Conservation (phyloP, 2,329 filamentous ascomycete genomes). For the Fusarium duplospermum region DNA sequence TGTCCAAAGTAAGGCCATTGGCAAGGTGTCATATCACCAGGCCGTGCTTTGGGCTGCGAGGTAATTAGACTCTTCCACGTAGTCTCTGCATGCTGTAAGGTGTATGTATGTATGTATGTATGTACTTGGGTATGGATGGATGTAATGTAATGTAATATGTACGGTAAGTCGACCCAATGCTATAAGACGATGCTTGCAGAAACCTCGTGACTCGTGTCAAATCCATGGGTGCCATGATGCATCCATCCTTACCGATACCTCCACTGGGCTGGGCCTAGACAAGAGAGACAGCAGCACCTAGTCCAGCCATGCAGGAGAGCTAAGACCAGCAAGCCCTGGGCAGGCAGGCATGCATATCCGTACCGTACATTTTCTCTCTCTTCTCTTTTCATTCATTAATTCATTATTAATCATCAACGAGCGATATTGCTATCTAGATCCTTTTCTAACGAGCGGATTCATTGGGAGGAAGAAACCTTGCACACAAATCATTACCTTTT, state of each 20-base stretch:
- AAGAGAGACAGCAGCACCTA: neutral
- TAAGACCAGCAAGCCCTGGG: neutral
- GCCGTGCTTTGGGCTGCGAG: neutral
- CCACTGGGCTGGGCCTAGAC: neutral
- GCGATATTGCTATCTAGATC: conserved; percentile 19
- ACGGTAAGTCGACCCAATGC: neutral
- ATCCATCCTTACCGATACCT: neutral
- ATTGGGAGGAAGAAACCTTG: neutral
- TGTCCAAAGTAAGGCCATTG: neutral
- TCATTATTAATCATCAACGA: conserved; percentile 12
- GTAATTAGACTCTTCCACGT: conserved; percentile 1
- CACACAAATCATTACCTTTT: neutral
- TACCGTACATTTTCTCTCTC: no score
- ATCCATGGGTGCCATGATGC: neutral
- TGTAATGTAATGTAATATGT: neutral
- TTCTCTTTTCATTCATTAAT: neutral
- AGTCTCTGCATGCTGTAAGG: neutral
- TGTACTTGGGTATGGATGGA: neutral
- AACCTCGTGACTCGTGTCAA: neutral
- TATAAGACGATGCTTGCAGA: conserved; percentile 1
- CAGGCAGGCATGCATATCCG: neutral
- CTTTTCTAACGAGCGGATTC: conserved; percentile 23
- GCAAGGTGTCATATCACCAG: neutral
- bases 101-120: neutral
- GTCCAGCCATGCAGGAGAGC: neutral